Base-by-base conservation (phyloP, 2,329 filamentous ascomycete species). In the Penicillium sclerotiorum region DNA sequence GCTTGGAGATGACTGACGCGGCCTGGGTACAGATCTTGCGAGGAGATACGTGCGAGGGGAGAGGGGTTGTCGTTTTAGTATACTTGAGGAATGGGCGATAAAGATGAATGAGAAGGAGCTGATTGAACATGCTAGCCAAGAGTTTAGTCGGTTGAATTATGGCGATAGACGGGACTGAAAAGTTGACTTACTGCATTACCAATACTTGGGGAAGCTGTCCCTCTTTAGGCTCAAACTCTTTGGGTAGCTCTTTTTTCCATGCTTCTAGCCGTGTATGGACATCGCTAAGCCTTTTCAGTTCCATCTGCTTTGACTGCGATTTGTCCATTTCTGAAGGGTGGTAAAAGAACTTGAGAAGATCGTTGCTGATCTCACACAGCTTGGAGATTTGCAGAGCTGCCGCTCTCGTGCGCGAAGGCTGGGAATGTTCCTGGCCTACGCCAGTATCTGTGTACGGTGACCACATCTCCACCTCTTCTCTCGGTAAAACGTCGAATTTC, bases 41-140 rank as follows among this genome's bases (percentile, higher is more conserved):
- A 0, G 94, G 93, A 7, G 92, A 96, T 15, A 96, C 89, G 62
- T 95, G 90, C 2, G 85, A 75, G 3, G 92, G 93, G 1, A 96
- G 80, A 1, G 91, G 93, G 1, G 92, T 96, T 1, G 85, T 86
- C 6, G 83, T 76, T 41, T 88, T 90, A 3, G 84, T 87, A 66
- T 96, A 97, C 69, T 94, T 96, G 43, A 97, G 80, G 66, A 97
- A 97, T 0, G 94, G 93, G 5, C 93, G 85, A 77, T 96, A 97
- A 4, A 97, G 84, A 64, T 97, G 92, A 52, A 97, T 95, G 66
- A 95, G 95, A 39, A 96, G 85, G 1, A 97, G 80, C 65, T 97
- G 92, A 70, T 93, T 96, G 73, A 97, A 96, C 92, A 97, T 97
- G 75, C 92, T 96, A 62, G 17, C 18, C 18, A 13, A 8, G 3